Evolutionary conservation across 2,329 filamentous ascomycete species (phyloP).

Genomic region (Sporothrix phasma): DNA sequence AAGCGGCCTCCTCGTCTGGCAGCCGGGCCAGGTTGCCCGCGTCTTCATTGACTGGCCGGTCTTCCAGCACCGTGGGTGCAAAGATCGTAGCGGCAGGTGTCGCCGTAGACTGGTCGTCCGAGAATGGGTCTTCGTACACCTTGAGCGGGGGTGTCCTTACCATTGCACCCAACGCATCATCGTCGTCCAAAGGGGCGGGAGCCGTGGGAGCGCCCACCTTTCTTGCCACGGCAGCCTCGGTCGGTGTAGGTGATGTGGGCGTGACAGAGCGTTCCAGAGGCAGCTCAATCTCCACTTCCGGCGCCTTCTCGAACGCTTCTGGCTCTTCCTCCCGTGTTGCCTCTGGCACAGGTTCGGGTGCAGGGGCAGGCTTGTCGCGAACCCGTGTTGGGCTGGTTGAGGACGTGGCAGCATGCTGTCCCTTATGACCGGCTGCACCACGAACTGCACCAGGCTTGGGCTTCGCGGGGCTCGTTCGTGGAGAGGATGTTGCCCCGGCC

Average conservation of each 20-base stretch:
- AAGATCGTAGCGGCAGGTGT: constrained; percentile 37
- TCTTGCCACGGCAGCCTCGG: neutral
- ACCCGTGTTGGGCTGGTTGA: constrained; percentile 6
- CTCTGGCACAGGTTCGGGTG: neutral
- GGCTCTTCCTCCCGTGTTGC: neutral
- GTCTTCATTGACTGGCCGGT: constrained; percentile 51
- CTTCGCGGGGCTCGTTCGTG: constrained; percentile 27
- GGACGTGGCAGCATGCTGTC: neutral
- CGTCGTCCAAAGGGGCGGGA: neutral
- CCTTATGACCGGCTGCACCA: neutral
- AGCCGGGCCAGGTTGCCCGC: constrained; percentile 27
- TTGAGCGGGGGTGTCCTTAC: constrained; percentile 35
- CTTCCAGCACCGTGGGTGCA: constrained; percentile 43
- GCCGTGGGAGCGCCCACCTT: neutral
- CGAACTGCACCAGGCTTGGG: constrained; percentile 15
- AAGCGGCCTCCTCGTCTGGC: constrained; percentile 9
- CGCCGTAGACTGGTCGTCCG: constrained; percentile 37
- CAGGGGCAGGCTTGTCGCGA: neutral
- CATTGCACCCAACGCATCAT: constrained; percentile 11
- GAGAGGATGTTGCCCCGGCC: constrained; percentile 1
- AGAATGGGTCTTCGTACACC: constrained; percentile 55
- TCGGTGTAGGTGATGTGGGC: constrained; percentile 10
- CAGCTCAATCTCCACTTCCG: neutral
- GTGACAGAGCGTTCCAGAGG: constrained; percentile 2
- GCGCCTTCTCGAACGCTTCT: neutral